Evolutionary conservation across 202 grass and related monocot species (phyloP), one percentile per base, ranked within the genome.

Genomic region (Hordeum pubiflorum): DNA sequence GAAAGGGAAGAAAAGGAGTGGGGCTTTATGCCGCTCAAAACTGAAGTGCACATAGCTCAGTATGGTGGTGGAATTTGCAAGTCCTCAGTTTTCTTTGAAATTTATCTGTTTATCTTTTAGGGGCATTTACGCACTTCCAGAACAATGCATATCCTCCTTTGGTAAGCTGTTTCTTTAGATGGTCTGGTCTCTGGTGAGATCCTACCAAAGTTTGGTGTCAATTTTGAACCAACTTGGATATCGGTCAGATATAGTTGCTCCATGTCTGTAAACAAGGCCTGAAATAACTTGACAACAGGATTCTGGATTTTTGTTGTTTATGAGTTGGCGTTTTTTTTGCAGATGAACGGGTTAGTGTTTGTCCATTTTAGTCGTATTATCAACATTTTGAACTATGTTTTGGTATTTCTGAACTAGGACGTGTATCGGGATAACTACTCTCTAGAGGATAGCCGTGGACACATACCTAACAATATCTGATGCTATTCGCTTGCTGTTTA

Each of bases 41-140:
- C 32, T 79, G 39, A 69, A 80, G 63, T 84, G 48, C 36, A 68
- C 58, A 50, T 64, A 74, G 71, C 63, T 41, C 37, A 72, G 81
- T 75, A 54, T 20, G 41, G 5, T 32, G 40, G 15, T 57, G 34
- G 13, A 71, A 67, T 20, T 36, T 79, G 81, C 60, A 69, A 75
- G 36, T 57, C 39, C 57, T 75, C 23, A 12, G 13, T 76, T 57
- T 84, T 8, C 52, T 80, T 62, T 69, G 17, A 31, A 68, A 43
- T 41, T 68, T 78, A 37, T 62, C 6, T 50, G 36, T 20, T 61
- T 60, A 12, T 48, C 2, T 20, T 83, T 79, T 75, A 46, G 57
- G 37, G 44, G 21, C n/a, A 71, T 55, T 31, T 72, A 57, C 43
- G 34, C 37, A 38, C 68, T 79, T 79, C 2, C 3, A 24, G 6